phyloP scores from a whole-genome alignment of 371 early-diverging fungal genomes.

The Basidiobolus meristosporus region DNA sequence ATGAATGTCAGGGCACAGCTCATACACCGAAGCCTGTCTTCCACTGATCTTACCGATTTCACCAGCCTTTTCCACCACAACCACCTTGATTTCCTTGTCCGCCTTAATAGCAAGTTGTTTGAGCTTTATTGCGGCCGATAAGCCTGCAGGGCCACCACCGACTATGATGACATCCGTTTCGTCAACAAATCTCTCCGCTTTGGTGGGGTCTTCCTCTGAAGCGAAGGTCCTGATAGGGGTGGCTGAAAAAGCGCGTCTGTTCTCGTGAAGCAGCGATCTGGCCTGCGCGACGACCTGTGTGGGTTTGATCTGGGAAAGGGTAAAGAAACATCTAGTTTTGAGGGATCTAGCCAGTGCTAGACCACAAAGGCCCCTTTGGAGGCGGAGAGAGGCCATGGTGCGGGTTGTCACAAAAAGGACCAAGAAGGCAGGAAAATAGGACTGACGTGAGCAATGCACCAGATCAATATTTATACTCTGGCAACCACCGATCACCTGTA shows the following conservation, averaged over 20 bases:
- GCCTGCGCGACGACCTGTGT: too few relatives aligned
- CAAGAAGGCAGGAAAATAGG: too few relatives aligned
- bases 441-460: too few relatives aligned
- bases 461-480: too few relatives aligned
- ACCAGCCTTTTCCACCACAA: conserved; percentile 87
- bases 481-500: too few relatives aligned
- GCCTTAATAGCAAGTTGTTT: conserved; percentile 76
- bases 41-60: conserved; percentile 48
- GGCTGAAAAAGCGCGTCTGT: neutral
- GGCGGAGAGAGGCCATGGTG: too few relatives aligned
- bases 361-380: too few relatives aligned
- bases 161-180: conserved; percentile 93
- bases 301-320: too few relatives aligned
- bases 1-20: neutral
- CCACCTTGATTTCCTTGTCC: conserved; percentile 74
- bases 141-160: conserved; percentile 90
- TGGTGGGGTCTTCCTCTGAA: conserved; percentile 10
- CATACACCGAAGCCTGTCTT: neutral
- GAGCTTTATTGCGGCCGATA: conserved; percentile 85
- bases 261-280: too few relatives aligned
- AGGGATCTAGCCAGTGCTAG: too few relatives aligned
- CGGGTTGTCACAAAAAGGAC: too few relatives aligned
- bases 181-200: conserved; percentile 37
- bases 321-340: too few relatives aligned
- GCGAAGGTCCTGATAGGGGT: neutral